A percentile compares a stretch with the other conserved stretches of the same genome.
Conservation (phyloP, 2,329 filamentous ascomycete species). For the Penicillium nordicum region DNA sequence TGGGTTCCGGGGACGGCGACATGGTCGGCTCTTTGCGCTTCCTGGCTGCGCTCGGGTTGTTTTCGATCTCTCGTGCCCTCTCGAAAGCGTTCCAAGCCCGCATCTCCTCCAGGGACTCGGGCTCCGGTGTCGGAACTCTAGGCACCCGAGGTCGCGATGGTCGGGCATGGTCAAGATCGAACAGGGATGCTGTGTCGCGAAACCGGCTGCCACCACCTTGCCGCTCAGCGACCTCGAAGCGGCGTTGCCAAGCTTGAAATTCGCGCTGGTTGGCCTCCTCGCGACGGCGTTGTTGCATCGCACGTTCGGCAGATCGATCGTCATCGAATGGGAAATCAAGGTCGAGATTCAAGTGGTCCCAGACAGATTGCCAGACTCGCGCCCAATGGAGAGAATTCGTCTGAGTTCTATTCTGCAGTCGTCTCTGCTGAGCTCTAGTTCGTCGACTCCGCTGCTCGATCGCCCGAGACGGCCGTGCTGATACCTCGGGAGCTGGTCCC, state of each 20-base stretch:
- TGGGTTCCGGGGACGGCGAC: constrained; percentile 67
- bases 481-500: constrained; percentile 37
- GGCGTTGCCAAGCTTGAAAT: constrained; percentile 73
- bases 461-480: constrained; percentile 29
- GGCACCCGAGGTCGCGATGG: constrained; percentile 40
- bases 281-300: constrained; percentile 50
- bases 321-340: constrained; percentile 83
- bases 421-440: constrained; percentile 46
- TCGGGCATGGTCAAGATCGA: constrained; percentile 49
- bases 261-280: constrained; percentile 55
- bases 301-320: constrained; percentile 58
- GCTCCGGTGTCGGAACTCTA: constrained; percentile 50
- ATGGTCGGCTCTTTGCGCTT: constrained; percentile 61
- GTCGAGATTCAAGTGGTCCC: constrained; percentile 72
- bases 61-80: constrained; percentile 69
- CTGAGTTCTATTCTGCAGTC: constrained; percentile 39
- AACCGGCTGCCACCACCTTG: constrained; percentile 74
- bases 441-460: constrained; percentile 48
- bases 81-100: constrained; percentile 90
- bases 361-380: constrained; percentile 84
- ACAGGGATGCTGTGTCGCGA: constrained; percentile 61
- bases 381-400: constrained; percentile 60
- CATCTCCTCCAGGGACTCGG: constrained; percentile 75
- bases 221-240: constrained; percentile 75
- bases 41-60: constrained; percentile 46